Evolutionary conservation across 257 asterid genomes (phyloP), one percentile per base, ranked within the genome.

Genomic region (Lithospermum erythrorhizon): DNA sequence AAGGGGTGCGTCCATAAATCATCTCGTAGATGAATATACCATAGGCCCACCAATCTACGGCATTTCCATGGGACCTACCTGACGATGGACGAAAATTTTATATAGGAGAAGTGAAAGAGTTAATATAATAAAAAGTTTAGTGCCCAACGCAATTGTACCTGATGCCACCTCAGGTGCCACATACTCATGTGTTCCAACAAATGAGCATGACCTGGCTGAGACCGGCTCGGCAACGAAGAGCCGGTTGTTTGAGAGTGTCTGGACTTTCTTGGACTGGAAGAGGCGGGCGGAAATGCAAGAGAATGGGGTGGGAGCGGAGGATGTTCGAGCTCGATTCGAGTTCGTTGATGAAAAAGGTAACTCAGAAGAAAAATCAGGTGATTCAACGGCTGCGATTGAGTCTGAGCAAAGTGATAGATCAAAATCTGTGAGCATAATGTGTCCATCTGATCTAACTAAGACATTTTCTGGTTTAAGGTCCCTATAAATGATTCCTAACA

Each of bases 161-260:
- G n/a, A 65, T 0, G 95, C 97, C 74, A 89, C 95, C 81, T 89
- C 97, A n/a, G 94, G 94, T 18, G 97, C 81, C 79, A 89, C 96
- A 81, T 89, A 89, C 76, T 89, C 96, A 76, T 89, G 96, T 35
- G 96, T 89, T 74, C 96, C 95, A 0, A 89, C 97, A 23, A 89
- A 89, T 3, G 97, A 89, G 32, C 86, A 78, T 1, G 95, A 89
- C 68, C 94, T 72, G 58, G 97, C 97, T 37, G 81, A 25, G 0
- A 89, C 89, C 62, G 97, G 97, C 63, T 89, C 97, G 10, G 97
- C 97, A 58, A 89, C 94, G 72, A 89, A 89, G 57, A 78, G 57
- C 64, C 87, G 82, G 82, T 78, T 81, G 63, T 68, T 58, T 17
- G 95, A 72, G 10, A 80, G 77, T 0, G 89, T 77, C 45, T 77